These are phyloP conservation scores for Ustilago sp. DNA, from an alignment of 1,284 basidiomycete species.

Conservation along the genomic window DNA sequence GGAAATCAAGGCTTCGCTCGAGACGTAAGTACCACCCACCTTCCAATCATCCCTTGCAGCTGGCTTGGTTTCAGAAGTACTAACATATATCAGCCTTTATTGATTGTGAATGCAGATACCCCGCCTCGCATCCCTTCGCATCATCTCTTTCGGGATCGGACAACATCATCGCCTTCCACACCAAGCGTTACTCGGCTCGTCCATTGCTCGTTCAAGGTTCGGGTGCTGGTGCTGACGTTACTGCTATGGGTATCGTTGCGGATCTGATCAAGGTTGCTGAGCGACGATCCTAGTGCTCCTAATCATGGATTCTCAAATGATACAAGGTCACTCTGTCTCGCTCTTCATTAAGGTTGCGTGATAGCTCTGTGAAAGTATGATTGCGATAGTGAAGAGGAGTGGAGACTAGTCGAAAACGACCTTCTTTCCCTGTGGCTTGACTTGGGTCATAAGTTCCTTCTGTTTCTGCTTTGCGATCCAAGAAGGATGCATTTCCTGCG, in stretches of 20 bases:
- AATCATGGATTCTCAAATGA: neutral
- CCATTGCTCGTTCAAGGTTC: constrained; percentile 92
- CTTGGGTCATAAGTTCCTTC: constrained; percentile 55
- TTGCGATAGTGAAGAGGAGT: neutral
- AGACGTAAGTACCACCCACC: constrained; percentile 70
- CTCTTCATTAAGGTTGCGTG: neutral
- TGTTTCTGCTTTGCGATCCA: constrained; percentile 66
- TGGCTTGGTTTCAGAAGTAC: too few species aligned
- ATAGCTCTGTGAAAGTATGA: neutral
- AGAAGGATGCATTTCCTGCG: constrained; percentile 57
- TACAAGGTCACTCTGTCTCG: neutral
- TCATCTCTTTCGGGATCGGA: constrained; percentile 94
- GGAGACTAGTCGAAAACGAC: constrained; percentile 57
- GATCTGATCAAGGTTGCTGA: constrained; percentile 74
- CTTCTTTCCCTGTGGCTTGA: constrained; percentile 58
- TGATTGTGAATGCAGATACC: constrained; percentile 72
- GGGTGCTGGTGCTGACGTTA: constrained; percentile 95
- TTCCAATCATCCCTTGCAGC: neutral
- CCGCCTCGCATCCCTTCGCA: constrained; percentile 89
- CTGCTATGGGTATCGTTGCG: constrained; percentile 94
- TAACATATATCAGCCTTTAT: too few species aligned
- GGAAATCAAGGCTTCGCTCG: constrained; percentile 85
- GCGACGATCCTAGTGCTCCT: constrained; percentile 42
- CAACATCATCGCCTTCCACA: constrained; percentile 98
- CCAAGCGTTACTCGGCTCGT: constrained; percentile 77